Base-by-base conservation (phyloP, 129 eudicot genomes). In the Escallonia rubra region DNA sequence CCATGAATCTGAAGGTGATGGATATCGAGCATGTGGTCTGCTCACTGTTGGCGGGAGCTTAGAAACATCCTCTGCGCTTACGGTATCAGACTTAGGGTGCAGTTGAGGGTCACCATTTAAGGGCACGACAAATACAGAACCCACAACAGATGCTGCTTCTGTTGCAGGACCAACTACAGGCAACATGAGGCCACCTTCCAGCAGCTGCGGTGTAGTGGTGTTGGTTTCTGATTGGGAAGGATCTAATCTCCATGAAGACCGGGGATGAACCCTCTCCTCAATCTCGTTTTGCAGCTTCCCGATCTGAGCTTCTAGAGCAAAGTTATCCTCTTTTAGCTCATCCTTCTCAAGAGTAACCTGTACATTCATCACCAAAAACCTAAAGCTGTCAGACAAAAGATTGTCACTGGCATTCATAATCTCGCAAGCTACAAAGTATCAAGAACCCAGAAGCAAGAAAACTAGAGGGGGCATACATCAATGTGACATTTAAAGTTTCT, bases 1-100 rank as follows among this genome's bases (percentile, higher is more conserved):
- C 97, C 97, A 90, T 8, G 89, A 80, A 79, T 87, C 96, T 6
- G 79, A 78, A n/a, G 92, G 64, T 8, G 90, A 85, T 3, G 96
- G 90, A 79, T 90, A 87, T 42, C 97, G 81, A 48, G 97, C 82
- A 15, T 71, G 90, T 47, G 97, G 96, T 65, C 76, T 87, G 81
- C 90, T 90, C 72, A 90, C 81, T 11, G 65, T 73, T 42, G 86
- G 53, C 39, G 75, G 81, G 12, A 45, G 74, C 64, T 74, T 75
- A 38, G 74, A 39, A 41, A 61, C 56, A 66, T 49, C 4, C 44
- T 74, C 76, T 16, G 73, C 70, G 1, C 34, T 23, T 23, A 23
- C 1, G 34, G 34, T 23, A 23, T 23, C 34, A 5, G 76, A 69
- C 43, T 72, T 57, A 7, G 65, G 70, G 50, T 34, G 69, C 49